phyloP scores from a whole-genome alignment of 2,329 filamentous ascomycete genomes.

The Rhinocladiella mackenziei region DNA sequence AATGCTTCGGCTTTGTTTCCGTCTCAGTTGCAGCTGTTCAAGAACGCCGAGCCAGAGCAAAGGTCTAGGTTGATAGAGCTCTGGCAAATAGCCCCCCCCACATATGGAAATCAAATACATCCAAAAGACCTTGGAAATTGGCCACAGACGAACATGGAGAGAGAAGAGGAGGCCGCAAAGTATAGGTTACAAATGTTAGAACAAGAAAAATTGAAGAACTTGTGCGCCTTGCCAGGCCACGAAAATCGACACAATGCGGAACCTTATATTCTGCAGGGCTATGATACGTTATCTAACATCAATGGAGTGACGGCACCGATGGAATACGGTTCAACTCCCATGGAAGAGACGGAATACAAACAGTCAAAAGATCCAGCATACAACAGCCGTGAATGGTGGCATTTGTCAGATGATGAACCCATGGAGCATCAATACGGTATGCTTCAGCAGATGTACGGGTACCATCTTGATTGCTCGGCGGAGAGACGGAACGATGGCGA shows the following conservation, averaged over 20 bases:
- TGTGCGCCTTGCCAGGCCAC: slow-evolving; percentile 16
- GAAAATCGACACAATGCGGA: slow-evolving; percentile 55
- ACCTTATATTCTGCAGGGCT: slow-evolving; percentile 81
- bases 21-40: slow-evolving; percentile 74
- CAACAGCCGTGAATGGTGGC: slow-evolving; percentile 39
- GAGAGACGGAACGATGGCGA: slow-evolving; percentile 19
- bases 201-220: slow-evolving; percentile 48
- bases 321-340: slow-evolving; percentile 15
- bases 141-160: slow-evolving; percentile 53
- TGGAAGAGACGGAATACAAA: slow-evolving; percentile 31
- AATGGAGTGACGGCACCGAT: slow-evolving; percentile 51
- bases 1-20: slow-evolving; percentile 65
- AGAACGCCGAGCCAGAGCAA: slow-evolving; percentile 67
- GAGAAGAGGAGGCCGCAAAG: slow-evolving; percentile 54
- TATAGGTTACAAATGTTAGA: slow-evolving; percentile 54
- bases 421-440: slow-evolving; percentile 41
- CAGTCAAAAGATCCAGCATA: slow-evolving; percentile 42
- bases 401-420: slow-evolving; percentile 29
- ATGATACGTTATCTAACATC: slow-evolving; percentile 63
- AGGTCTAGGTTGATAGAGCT: slow-evolving; percentile 72
- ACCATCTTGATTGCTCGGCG: slow-evolving; percentile 16
- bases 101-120: slow-evolving; percentile 52
- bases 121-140: slow-evolving; percentile 56
- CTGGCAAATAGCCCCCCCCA: slow-evolving; percentile 76
- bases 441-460: slow-evolving; percentile 34